Evolutionary conservation across 441 rosid species (phyloP), one percentile per base, ranked within the genome.

Genomic region (Lepidium campestre): DNA sequence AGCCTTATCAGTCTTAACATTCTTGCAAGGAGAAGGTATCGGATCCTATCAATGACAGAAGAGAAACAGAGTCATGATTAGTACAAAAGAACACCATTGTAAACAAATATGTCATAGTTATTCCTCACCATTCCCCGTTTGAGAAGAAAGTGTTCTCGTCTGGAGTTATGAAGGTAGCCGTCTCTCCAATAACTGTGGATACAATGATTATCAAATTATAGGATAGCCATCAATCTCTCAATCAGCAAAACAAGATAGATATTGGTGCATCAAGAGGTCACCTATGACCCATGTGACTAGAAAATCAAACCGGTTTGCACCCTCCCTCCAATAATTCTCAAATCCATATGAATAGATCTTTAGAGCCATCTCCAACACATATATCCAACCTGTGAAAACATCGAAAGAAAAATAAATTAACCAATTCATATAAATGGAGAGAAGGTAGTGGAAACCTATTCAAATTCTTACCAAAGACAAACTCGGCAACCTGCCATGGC

Each of bases 21-120:
- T 88, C 99, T 84, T 57, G 97, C 99, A 55, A 94, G 88, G 35
- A 94, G 94, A 58, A 94, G 97, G 80, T 94, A 94, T 47, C 99
- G 98, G 53, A 94, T 94, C 99, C 99, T 94, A 85, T 39, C 57
- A 74, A 69, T 19, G 63, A 67, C 65, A 62, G 23, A 17, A 71
- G 8, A 58, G 57, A 36, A 57, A 31, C 57, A 69, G 55, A 34
- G 39, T 70, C 50, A 57, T 17, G 40, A 25, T 4, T 57, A 13
- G 34, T 17, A 44, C 46, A 68, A 29, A 55, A 54, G 10, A n/a
- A n/a, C 49, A 57, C 57, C 36, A n/a, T 6, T 36, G 56, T 47
- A 20, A 29, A 55, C 63, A 48, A 40, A 42, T 25, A 19, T 22
- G 29, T 34, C 17, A 20, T 23, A 68, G 65, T 40, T 22, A 41